A percentile compares a stretch with the other conserved stretches of the same genome.
These are phyloP conservation scores for Rubroshorea leprosula DNA, from an alignment of 345 rosid species.

Conservation along the genomic window DNA sequence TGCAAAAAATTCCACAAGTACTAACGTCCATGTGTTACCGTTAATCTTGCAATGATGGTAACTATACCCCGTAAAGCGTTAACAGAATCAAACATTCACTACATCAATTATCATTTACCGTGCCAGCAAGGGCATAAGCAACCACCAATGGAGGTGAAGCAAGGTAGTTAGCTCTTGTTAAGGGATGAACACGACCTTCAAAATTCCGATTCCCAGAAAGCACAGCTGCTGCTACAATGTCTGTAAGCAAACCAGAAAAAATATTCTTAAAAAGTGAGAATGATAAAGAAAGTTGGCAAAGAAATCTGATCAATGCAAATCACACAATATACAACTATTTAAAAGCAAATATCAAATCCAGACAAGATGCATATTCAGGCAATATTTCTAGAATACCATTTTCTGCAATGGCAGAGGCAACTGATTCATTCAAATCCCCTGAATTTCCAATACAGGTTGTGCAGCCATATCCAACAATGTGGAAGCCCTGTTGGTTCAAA, in stretches of 20 bases:
- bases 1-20: background rate
- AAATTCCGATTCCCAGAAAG: constrained; percentile 96
- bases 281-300: background rate
- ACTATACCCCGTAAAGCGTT: background rate
- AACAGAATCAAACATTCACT: background rate
- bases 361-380: background rate
- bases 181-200: constrained; percentile 96
- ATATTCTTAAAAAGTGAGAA: background rate
- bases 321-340: background rate
- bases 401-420: constrained; percentile 87
- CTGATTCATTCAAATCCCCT: constrained; percentile 89
- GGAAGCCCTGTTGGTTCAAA: constrained; percentile 84
- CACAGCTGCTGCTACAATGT: constrained; percentile 89
- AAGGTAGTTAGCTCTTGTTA: constrained; percentile 98
- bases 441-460: constrained; percentile 99
- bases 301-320: background rate
- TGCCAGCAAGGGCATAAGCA: constrained; percentile 99
- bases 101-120: constrained; percentile 41
- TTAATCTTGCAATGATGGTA: background rate
- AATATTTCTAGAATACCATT: constrained; percentile 47
- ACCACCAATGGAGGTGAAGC: constrained; percentile 99
- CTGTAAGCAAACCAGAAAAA: constrained; percentile 31
- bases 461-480: constrained; percentile 97
- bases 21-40: background rate
- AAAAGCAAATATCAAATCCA: too few relatives aligned